Conservation (phyloP, 2,329 filamentous ascomycete genomes). For the Cyphellophora europaea region DNA sequence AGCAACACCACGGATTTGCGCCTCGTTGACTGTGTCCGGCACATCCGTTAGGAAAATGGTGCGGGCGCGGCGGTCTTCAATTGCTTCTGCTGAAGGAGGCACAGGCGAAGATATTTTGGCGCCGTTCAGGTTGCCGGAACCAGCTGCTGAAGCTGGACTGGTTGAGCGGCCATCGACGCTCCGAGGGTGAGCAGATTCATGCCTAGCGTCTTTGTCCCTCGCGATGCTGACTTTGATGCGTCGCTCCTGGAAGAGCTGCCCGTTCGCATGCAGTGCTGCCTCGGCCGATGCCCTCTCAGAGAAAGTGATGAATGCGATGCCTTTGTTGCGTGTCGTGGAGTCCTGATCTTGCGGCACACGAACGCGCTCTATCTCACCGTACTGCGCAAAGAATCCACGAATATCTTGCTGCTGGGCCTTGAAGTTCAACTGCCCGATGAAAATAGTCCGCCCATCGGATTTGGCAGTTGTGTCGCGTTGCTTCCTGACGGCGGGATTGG, state of each 20-base stretch:
- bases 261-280: slow-evolving; percentile 60
- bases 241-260: slow-evolving; percentile 58
- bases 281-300: slow-evolving; percentile 32
- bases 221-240: slow-evolving; percentile 56
- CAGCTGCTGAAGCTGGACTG: slow-evolving; percentile 7
- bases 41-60: slow-evolving; percentile 77
- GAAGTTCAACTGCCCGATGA: slow-evolving; percentile 60
- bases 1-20: slow-evolving; percentile 64
- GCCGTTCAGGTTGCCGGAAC: slow-evolving; percentile 19
- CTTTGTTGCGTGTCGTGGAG: slow-evolving; percentile 54
- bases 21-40: slow-evolving; percentile 86
- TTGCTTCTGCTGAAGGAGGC: slow-evolving; percentile 11
- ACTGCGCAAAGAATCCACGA: slow-evolving; percentile 60
- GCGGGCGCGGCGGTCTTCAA: slow-evolving; percentile 47
- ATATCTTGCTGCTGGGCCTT: slow-evolving; percentile 59
- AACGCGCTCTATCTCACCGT: slow-evolving; percentile 64
- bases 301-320: slow-evolving; percentile 74
- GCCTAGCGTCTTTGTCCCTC: slow-evolving; percentile 27
- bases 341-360: slow-evolving; percentile 60
- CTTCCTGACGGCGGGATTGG: slow-evolving; percentile 71
- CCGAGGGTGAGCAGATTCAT: slow-evolving; percentile 23
- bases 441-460: slow-evolving; percentile 77
- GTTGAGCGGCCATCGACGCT: slow-evolving; percentile 7
- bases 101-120: slow-evolving; percentile 20
- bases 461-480: slow-evolving; percentile 58